Base-by-base conservation (phyloP, 163 green algal species). In the Coccomyxa subellipsoidea region DNA sequence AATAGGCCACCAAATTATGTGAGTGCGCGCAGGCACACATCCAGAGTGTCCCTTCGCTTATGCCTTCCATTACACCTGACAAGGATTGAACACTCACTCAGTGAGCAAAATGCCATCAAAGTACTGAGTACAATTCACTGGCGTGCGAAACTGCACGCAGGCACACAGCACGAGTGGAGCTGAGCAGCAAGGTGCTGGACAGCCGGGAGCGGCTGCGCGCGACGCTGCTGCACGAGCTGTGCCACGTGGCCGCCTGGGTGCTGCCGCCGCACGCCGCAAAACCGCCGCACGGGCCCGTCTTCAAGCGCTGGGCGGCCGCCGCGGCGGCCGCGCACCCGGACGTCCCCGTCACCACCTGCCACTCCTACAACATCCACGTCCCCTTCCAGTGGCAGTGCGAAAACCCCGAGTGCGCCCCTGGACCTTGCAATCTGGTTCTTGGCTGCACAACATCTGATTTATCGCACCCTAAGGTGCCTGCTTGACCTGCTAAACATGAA, bases 181-280 rank as follows among this genome's bases (percentile, higher is more conserved):
- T 95, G 12, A 88, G 75, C 40, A 87, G 81, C 72, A 94, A 95
- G 88, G 92, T 96, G 54, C 0, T 96, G 32, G 92, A 96, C 83
- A 59, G 37, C 15, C 37, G 73, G 18, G 69, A 80, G 40, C 91
- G 91, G 80, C 88, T 96, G 79, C 79, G 88, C 54, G 54, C 78
- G 25, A 95, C 92, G 32, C 85, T 95, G 32, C 86, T 82, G 21
- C 92, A 95, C 84, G 91, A 95, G 86, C 79, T 95, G 82, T 96
- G 92, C 81, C 92, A 96, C 80, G 90, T 87, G 29, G 90, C 90
- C 12, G 32, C 70, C 70, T 77, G 70, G 70, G 32, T 77, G 18
- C 70, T 77, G 70, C 70, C 70, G 32, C 70, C 70, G 31, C 70
- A 77, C 32, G 70, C 32, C 32, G 70, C 70, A 18, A 73, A 73